Evolutionary conservation across 2,329 filamentous ascomycete species (phyloP).

Genomic region (Pestalotiopsis fici): DNA sequence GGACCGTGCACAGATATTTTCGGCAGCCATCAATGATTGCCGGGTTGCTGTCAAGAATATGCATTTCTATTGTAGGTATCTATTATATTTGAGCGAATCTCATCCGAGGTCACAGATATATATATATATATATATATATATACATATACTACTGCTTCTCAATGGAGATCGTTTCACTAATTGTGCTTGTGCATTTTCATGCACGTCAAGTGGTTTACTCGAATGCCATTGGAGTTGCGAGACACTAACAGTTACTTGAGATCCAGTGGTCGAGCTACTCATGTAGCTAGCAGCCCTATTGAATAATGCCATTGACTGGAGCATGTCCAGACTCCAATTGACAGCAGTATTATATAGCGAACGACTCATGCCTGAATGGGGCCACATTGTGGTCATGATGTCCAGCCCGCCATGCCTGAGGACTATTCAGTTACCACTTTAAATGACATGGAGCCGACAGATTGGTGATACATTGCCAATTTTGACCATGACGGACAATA

Average conservation of each 20-base stretch:
- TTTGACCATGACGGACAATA: no score
- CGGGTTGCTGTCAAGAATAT: not conserved
- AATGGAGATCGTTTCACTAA: no score
- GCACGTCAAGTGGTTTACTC: not conserved
- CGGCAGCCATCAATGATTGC: not conserved
- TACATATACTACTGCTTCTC: no score
- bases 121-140: no score
- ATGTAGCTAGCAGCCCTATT: not conserved
- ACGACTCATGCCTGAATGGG: no score
- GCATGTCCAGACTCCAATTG: not conserved
- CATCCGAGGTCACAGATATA: not conserved
- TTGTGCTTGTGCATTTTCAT: no score
- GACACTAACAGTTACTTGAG: not conserved
- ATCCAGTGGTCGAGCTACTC: not conserved
- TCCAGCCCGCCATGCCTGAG: no score
- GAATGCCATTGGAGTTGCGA: not conserved
- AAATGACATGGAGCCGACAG: no score
- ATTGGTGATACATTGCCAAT: no score
- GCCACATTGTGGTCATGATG: no score
- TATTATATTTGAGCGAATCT: not conserved
- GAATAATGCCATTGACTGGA: not conserved
- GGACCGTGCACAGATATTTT: not conserved
- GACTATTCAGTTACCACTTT: no score
- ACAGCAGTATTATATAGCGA: no score
- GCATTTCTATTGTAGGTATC: not conserved